These are phyloP conservation scores for Exophiala sideris DNA, from an alignment of 2,329 filamentous ascomycete species.

Conservation along the genomic window DNA sequence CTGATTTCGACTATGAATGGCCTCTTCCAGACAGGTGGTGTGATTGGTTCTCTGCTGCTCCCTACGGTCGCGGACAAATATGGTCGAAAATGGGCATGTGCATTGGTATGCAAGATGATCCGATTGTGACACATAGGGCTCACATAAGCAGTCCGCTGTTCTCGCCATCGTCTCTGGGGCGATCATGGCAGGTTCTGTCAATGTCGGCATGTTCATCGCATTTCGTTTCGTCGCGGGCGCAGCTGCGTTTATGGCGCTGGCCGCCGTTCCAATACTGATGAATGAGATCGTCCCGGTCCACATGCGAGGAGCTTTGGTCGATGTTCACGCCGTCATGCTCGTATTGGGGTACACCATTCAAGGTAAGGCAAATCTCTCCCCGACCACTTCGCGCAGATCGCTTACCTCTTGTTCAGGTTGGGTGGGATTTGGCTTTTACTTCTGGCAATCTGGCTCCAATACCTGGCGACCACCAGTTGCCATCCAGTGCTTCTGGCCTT, in stretches of 20 bases:
- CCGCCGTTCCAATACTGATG: conserved; percentile 25
- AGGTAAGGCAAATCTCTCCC: not conserved
- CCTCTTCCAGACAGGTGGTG: conserved; percentile 18
- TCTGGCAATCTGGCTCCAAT: conserved; percentile 22
- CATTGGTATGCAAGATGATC: conserved; percentile 8
- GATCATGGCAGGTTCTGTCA: conserved; percentile 16
- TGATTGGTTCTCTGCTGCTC: conserved; percentile 20
- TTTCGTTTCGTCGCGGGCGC: conserved; percentile 25
- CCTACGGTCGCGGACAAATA: conserved; percentile 22
- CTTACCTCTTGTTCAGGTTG: conserved; percentile 2
- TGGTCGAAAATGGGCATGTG: conserved; percentile 24
- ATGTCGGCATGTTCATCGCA: conserved; percentile 24
- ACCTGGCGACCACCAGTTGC: conserved; percentile 26
- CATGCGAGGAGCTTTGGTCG: conserved; percentile 23
- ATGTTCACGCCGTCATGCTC: conserved; percentile 22
- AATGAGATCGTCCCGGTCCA: conserved; percentile 23
- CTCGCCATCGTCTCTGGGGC: conserved; percentile 20
- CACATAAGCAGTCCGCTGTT: conserved; percentile 8
- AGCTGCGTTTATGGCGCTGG: conserved; percentile 25
- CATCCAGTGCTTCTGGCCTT: conserved; percentile 20
- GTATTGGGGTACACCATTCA: conserved; percentile 23
- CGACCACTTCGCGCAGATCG: not conserved
- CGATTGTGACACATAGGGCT: not conserved
- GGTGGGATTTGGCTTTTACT: conserved; percentile 26
- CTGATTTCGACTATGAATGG: conserved; percentile 24